Evolutionary conservation across 192 early-diverging fungal genomes (phyloP).

Genomic region (Backusella westeae): DNA sequence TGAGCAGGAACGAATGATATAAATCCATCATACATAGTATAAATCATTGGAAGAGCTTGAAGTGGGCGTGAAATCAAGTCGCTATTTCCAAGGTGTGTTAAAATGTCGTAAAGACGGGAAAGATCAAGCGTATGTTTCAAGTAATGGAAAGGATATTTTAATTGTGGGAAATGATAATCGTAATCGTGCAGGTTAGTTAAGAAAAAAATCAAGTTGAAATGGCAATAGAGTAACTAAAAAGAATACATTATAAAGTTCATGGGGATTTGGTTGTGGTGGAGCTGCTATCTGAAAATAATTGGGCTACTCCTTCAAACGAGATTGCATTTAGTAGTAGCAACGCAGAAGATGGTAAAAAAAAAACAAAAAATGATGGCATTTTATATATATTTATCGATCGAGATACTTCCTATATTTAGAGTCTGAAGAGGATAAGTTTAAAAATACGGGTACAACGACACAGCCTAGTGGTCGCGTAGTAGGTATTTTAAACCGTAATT

Average conservation of each 20-base stretch:
- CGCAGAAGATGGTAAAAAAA: conserved; percentile 19
- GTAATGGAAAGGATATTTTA: conserved; percentile 48
- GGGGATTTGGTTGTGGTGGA: conserved; percentile 70
- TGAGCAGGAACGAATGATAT: not conserved
- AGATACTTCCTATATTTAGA: not conserved
- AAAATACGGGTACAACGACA: not conserved
- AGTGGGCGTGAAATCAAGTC: conserved; percentile 49
- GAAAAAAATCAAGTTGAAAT: not conserved
- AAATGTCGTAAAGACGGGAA: conserved; percentile 40
- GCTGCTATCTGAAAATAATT: conserved; percentile 45
- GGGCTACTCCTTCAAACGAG: conserved; percentile 42
- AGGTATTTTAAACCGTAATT: conserved; percentile 61
- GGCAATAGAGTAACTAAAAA: not conserved
- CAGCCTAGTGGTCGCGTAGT: conserved; percentile 55
- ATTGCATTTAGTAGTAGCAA: conserved; percentile 38
- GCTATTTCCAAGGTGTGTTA: conserved; percentile 45
- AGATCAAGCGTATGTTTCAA: conserved; percentile 48
- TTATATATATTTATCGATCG: not conserved
- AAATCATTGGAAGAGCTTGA: conserved; percentile 49
- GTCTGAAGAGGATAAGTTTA: conserved; percentile 12
- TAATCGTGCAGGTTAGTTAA: conserved; percentile 44
- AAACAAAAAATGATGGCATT: no score
- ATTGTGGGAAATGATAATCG: conserved; percentile 56
- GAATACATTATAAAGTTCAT: conserved; percentile 34
- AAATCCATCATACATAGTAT: conserved; percentile 31